These are phyloP conservation scores for Calocybe cyanea DNA, from an alignment of 768 basidiomycete genomes.

Conservation along the genomic window DNA sequence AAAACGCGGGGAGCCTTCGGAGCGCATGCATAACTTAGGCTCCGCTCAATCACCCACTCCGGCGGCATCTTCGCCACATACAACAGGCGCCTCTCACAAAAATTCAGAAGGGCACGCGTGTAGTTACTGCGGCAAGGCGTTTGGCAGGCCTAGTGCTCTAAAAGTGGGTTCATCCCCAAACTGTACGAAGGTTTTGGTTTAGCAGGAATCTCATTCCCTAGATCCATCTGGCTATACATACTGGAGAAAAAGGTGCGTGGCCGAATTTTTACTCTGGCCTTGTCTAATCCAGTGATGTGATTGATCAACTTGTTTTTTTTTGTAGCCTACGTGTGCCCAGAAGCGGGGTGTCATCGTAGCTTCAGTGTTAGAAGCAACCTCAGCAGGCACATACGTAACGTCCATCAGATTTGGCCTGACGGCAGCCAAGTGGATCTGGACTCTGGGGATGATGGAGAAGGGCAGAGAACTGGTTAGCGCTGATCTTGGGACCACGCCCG, in stretches of 20 bases:
- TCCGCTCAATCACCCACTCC: constrained; percentile 7
- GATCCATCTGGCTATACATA: constrained; percentile 23
- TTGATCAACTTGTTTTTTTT: constrained; percentile 3
- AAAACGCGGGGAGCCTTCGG: constrained; percentile 5
- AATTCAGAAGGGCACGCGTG: constrained; percentile 18
- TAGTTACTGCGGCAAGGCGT: constrained; percentile 19
- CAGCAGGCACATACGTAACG: constrained; percentile 56
- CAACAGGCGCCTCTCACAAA: constrained; percentile 6
- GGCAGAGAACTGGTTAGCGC: constrained; percentile 6
- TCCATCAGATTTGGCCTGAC: constrained; percentile 22
- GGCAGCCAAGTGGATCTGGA: constrained; percentile 13
- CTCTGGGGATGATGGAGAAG: constrained; percentile 16
- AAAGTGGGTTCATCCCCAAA: constrained; percentile 14
- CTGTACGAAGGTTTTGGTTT: not conserved
- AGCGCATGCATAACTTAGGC: constrained; percentile 3
- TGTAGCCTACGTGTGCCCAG: constrained; percentile 56
- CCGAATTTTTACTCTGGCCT: constrained; percentile 1
- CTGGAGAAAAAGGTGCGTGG: constrained; percentile 21
- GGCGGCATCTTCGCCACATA: constrained; percentile 1
- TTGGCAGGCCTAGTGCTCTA: constrained; percentile 22
- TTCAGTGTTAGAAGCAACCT: constrained; percentile 71
- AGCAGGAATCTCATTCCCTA: constrained; percentile 1
- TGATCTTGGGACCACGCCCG: not conserved
- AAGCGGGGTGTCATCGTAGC: constrained; percentile 59
- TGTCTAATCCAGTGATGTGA: constrained; percentile 6